These are phyloP conservation scores for Sugiyamaella sp. DNA, from an alignment of 1,139 yeast genomes.

Conservation along the genomic window DNA sequence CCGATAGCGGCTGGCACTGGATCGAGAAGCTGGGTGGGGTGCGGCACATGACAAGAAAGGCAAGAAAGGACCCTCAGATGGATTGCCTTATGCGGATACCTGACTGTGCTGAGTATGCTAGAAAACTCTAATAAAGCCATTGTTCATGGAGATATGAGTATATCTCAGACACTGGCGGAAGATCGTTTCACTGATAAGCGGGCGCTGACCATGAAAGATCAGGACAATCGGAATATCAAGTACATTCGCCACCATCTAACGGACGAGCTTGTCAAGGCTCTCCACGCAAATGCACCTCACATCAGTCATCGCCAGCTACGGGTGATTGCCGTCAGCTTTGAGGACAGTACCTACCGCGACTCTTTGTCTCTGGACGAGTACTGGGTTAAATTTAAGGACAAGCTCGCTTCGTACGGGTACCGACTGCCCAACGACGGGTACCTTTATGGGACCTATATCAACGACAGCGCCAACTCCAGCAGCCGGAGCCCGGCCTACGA, in stretches of 20 bases:
- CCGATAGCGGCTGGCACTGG: no score
- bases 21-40: not conserved
- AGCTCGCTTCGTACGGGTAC: constrained; percentile 21
- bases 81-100: not conserved
- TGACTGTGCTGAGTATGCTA: not conserved
- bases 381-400: constrained; percentile 17
- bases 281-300: constrained; percentile 21
- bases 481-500: not conserved
- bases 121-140: not conserved
- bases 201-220: constrained; percentile 10
- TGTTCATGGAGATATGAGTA: not conserved
- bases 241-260: constrained; percentile 16
- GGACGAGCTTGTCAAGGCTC: constrained; percentile 22
- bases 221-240: constrained; percentile 12
- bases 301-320: constrained; percentile 19
- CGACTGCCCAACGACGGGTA: constrained; percentile 9
- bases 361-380: constrained; percentile 18
- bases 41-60: not conserved
- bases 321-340: constrained; percentile 23
- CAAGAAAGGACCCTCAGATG: not conserved
- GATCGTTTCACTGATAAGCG: constrained; percentile 1
- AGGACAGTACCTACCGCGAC: constrained; percentile 16
- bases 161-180: not conserved
- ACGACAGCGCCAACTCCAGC: not conserved
- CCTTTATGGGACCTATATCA: not conserved